Evolutionary conservation across 495 filamentous ascomycete genomes (phyloP).

Genomic region (Xylaria palmicola): DNA sequence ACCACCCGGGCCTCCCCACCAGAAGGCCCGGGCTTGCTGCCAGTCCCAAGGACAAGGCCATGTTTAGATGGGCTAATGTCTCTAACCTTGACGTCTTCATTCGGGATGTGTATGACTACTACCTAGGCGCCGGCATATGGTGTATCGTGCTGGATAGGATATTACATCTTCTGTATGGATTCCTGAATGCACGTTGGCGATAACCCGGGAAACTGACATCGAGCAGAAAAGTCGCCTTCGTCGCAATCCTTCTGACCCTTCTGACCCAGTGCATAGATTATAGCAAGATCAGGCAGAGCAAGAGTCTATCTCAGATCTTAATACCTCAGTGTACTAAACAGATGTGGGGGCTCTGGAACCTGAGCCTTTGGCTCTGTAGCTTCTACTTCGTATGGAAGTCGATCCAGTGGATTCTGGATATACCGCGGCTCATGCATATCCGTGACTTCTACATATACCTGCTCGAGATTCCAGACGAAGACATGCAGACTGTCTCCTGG

Average conservation of each 20-base stretch:
- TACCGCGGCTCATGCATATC: conserved; percentile 71
- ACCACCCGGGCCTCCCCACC: conserved; percentile 16
- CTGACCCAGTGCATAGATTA: conserved; percentile 88
- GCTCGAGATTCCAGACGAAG: conserved; percentile 80
- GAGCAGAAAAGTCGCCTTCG: conserved; percentile 62
- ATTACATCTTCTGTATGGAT: conserved; percentile 71
- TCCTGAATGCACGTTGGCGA: background rate
- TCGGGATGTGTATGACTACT: conserved; percentile 88
- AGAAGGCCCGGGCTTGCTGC: conserved; percentile 43
- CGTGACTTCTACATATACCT: conserved; percentile 88
- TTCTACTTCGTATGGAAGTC: conserved; percentile 83
- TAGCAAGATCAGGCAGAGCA: conserved; percentile 67
- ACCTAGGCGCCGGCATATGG: conserved; percentile 80
- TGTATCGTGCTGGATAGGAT: conserved; percentile 73
- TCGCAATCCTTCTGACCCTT: conserved; percentile 81
- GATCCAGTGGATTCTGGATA: conserved; percentile 70
- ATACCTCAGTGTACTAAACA: conserved; percentile 80
- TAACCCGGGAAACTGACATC: conserved; percentile 19
- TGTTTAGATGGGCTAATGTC: conserved; percentile 96
- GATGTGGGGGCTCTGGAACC: conserved; percentile 77
- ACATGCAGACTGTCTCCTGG: conserved; percentile 97
- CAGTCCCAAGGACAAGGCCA: conserved; percentile 77
- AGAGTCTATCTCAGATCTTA: conserved; percentile 71
- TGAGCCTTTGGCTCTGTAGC: conserved; percentile 82
- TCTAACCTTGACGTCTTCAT: conserved; percentile 90